These are phyloP conservation scores for Waltergamsia citrina DNA, from an alignment of 2,329 filamentous ascomycete species.

Conservation along the genomic window DNA sequence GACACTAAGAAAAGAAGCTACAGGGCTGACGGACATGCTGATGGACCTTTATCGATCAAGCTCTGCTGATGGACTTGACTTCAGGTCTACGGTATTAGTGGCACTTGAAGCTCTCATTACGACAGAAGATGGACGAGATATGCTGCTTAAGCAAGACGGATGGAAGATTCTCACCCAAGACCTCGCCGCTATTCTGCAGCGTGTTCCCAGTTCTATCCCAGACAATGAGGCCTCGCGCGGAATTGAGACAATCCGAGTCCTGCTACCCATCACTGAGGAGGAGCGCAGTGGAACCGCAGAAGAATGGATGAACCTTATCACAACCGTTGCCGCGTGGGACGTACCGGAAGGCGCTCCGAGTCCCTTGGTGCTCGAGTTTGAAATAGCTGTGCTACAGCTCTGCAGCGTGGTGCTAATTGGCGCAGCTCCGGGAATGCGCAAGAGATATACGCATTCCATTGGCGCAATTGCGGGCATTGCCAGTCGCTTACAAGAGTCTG, in stretches of 20 bases:
- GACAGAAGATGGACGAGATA: slow-evolving; percentile 33
- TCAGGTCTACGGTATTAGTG: slow-evolving; percentile 46
- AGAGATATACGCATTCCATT: slow-evolving; percentile 41
- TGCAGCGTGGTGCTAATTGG: slow-evolving; percentile 40
- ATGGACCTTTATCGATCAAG: slow-evolving; percentile 47
- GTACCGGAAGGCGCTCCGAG: slow-evolving; percentile 18
- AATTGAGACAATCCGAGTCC: slow-evolving; percentile 44
- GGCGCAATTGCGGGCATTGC: slow-evolving; percentile 39
- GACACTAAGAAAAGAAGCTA: slow-evolving; percentile 42
- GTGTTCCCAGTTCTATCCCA: slow-evolving; percentile 11
- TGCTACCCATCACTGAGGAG: slow-evolving; percentile 41
- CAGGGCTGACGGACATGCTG: slow-evolving; percentile 53
- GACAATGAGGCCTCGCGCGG: slow-evolving; percentile 31
- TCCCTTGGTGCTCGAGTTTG: slow-evolving; percentile 30
- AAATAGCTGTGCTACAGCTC: slow-evolving; percentile 45
- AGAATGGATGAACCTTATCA: slow-evolving; percentile 48
- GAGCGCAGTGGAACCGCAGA: slow-evolving; percentile 34
- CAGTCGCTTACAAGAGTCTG: not conserved
- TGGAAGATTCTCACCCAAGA: slow-evolving; percentile 45
- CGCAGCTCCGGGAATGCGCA: slow-evolving; percentile 34
- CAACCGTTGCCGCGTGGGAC: slow-evolving; percentile 37
- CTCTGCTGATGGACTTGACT: slow-evolving; percentile 31
- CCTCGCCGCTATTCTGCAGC: slow-evolving; percentile 31
- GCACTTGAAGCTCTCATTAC: slow-evolving; percentile 49
- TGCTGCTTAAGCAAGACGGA: slow-evolving; percentile 40